Base-by-base conservation (phyloP, 192 early-diverging fungal species). In the Backusella luteola region DNA sequence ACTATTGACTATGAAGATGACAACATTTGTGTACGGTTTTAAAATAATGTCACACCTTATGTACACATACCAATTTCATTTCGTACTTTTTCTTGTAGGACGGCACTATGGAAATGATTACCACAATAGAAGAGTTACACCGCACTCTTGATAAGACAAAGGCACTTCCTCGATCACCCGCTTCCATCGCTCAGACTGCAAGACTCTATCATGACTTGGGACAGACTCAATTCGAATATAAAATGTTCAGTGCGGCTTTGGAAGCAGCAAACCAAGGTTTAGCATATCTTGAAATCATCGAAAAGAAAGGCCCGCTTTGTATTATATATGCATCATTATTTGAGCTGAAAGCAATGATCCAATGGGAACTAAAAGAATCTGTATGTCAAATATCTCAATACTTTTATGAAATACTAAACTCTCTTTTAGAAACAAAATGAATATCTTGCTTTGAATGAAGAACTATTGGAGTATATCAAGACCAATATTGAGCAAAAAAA, bases 151-250 rank as follows among this genome's bases (percentile, higher is more conserved):
- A 46, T 4, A 46, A 9, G 49, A 9, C n/a, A 1, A 1, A 52
- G 34, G 17, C 70, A 72, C 67, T n/a, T 36, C 26, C 19, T 23
- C 36, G 19, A 36, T 34, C 19, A 68, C 23, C 41, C 4, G 39
- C 17, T 9, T 11, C 8, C 8, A 21, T 41, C 5, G 12, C 49
- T 26, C 17, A 3, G 29, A 23, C 9, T 32, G 39, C 44, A 34
- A 72, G 44, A 34, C 3, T 72, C 6, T 72, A 72, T 72, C 21
- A 52, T 32, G 41, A 72, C 34, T 17, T 72, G 26, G 70, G 41
- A 1, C 39, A 72, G 29, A 46, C 44, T 68, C 35, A 36, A 36
- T 68, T 36, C 4, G 56, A 63, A 4, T 26, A 63, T 26, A 23
- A 9, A 8, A 29, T 63, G 56, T 12, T 29, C 12, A 8, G 56